Base-by-base conservation (phyloP, 2,329 filamentous ascomycete genomes). In the Tolypocladium amazonense region DNA sequence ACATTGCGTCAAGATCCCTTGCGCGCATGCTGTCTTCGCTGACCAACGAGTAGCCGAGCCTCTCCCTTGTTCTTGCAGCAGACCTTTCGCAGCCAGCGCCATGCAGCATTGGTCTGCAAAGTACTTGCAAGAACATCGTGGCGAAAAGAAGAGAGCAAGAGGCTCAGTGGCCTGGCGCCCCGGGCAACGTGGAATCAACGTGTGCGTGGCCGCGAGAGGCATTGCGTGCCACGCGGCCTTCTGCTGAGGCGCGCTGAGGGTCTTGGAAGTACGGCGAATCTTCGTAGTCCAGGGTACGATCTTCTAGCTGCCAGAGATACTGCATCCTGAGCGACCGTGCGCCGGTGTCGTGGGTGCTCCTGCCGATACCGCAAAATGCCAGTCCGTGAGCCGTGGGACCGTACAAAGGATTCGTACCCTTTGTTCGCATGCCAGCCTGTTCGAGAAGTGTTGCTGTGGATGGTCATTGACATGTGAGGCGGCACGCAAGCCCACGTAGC, bases 161-260 rank as follows among this genome's bases (percentile, higher is more conserved):
- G 30, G 12, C 33, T 27, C 23, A 43, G 39, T 30, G 4, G 56
- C 43, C 27, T 23, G 18, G 47, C 25, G 25, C 25, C n/a, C 41
- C 15, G 27, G 56, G 15, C 33, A 59, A 59, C 41, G 52, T 56
- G 52, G 58, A 23, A 45, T 59, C n/a, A 50, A 59, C 58, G 58
- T 47, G 58, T 35, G 57, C 50, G 50, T 53, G 50, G 9, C 27
- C 50, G 11, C 27, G 15, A 33, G 50, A 7, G 8, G 18, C 8
- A 33, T 6, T 23, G 12, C 5, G 6, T 53, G 50, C 30, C 20
- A 35, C 50, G 30, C 50, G 27, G 27, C 27, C 20, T 33, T 20
- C 9, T 35, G 30, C 20, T 23, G 4, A 53, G 27, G 18, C 15
- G 6, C 33, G 47, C 25, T 30, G 25, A 27, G 8, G 2, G 14